Percentiles rank a stretch among this genome's conserved stretches.
phyloP scores from a whole-genome alignment of 106 monocot genomes.

The Cymbidium sinense region DNA sequence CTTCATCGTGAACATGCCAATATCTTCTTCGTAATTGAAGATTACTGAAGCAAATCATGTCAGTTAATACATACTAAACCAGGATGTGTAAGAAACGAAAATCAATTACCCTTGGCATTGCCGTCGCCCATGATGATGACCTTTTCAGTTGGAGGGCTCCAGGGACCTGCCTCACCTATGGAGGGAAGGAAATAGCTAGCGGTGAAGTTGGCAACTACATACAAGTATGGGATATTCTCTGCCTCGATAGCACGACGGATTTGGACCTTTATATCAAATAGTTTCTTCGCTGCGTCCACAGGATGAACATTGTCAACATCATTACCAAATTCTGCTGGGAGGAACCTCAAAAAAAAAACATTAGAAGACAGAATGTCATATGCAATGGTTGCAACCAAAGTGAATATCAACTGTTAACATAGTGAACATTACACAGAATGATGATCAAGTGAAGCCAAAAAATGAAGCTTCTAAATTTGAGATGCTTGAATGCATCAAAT shows the following conservation, averaged over 20 bases:
- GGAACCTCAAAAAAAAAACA: slow-evolving; percentile 15
- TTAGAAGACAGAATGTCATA: no score
- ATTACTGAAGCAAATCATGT: slow-evolving; percentile 10
- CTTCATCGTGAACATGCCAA: slow-evolving; percentile 49
- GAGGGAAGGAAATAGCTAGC: slow-evolving; percentile 44
- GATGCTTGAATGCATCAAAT: no score
- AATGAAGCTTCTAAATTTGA: no score
- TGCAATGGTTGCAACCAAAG: no score
- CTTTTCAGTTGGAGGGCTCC: slow-evolving; percentile 35
- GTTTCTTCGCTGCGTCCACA: slow-evolving; percentile 32
- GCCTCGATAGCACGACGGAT: slow-evolving; percentile 33
- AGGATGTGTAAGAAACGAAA: no score
- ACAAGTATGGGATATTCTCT: slow-evolving; percentile 45
- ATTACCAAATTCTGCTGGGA: slow-evolving; percentile 59
- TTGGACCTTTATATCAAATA: slow-evolving; percentile 21
- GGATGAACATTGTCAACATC: slow-evolving; percentile 42
- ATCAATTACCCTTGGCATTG: slow-evolving; percentile 39
- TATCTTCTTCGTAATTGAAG: slow-evolving; percentile 48
- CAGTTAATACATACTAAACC: no score
- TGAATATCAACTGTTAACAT: no score
- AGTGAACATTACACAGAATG: no score
- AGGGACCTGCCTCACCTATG: slow-evolving; percentile 13
- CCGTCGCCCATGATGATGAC: slow-evolving; percentile 57
- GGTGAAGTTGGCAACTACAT: slow-evolving; percentile 37
- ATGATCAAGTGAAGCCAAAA: no score